Base-by-base conservation (phyloP, 2,329 filamentous ascomycete genomes). In the Fusarium neocosmosporiellum region DNA sequence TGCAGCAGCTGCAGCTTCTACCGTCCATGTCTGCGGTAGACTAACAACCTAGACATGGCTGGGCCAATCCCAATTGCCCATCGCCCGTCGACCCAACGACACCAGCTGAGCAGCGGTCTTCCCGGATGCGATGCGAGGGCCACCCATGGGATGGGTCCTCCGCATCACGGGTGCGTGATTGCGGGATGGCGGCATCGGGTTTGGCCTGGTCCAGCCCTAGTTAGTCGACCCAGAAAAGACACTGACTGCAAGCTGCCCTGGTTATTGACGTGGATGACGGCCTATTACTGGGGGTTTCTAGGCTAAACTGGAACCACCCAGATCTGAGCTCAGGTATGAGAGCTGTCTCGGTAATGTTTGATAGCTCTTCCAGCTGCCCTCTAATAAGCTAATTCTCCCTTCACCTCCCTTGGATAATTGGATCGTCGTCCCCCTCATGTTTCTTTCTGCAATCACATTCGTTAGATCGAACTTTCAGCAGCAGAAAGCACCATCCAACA, bases 21-120 rank as follows among this genome's bases (percentile, higher is more conserved):
- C 34, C 48, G 59, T 71, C 55, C 64, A 60, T 57, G 68, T 63
- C 53, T 62, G 39, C 20, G 39, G 39, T 22, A 24, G 41, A 43
- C 41, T 24, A 43, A 43, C 41, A 43, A 37, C 34, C 34, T 4
- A 37, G 58, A 59, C 48, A 67, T 37, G 66, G 58, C 66, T 70
- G 63, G 37, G 54, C 50, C 67, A 65, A 37, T 59, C n/a, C 20
- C 20, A 46, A 34, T 33, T 33, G 20, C 50, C 22, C 27, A 37
- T 29, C 22, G 48, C 53, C 10, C 53, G 20, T 34, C 29, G 27
- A 39, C 34, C 43, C 59, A 29, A 34, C 71, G 59, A 67, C 67
- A 54, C 65, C 50, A 73, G 71, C 67, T 73, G 71, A 71, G 67
- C 36, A 71, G 71, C 71, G 64, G 71, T 53, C 67, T 60, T 70